Evolutionary conservation across 2,329 filamentous ascomycete genomes (phyloP).

Genomic region (Exophiala xenobiotica): DNA sequence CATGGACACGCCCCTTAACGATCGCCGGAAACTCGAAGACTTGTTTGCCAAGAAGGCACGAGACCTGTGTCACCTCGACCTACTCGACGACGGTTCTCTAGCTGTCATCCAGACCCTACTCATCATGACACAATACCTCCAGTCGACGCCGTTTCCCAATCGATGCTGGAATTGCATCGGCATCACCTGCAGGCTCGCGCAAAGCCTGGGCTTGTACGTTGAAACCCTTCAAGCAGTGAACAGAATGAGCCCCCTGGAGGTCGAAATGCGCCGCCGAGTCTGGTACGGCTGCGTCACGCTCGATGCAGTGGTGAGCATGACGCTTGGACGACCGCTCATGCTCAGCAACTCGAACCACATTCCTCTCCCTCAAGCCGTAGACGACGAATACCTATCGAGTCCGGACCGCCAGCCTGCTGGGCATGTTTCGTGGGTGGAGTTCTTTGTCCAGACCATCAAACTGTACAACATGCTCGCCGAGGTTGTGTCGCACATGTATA

Average conservation of each 20-base stretch:
- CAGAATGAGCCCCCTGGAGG: background rate
- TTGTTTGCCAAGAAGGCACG: slow-evolving; percentile 4
- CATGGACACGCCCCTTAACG: slow-evolving; percentile 35
- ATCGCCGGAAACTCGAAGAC: slow-evolving; percentile 20
- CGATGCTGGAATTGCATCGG: slow-evolving; percentile 10
- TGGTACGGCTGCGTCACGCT: slow-evolving; percentile 12
- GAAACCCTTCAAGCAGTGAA: background rate
- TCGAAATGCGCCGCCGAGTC: slow-evolving; percentile 13
- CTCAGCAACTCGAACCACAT: background rate
- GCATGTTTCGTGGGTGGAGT: background rate
- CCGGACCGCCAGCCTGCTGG: background rate
- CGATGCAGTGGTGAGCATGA: slow-evolving; percentile 12
- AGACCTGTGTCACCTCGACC: slow-evolving; percentile 5
- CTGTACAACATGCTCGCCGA: slow-evolving; percentile 6
- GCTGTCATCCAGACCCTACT: slow-evolving; percentile 14
- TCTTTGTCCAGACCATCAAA: slow-evolving; percentile 4
- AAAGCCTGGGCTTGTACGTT: slow-evolving; percentile 6
- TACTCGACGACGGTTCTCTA: slow-evolving; percentile 11
- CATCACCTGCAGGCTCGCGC: slow-evolving; percentile 6
- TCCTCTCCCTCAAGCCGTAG: slow-evolving; percentile 31
- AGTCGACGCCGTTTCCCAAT: slow-evolving; percentile 5
- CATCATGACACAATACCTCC: slow-evolving; percentile 13
- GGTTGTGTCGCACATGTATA: slow-evolving; percentile 1
- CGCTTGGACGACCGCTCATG: slow-evolving; percentile 9
- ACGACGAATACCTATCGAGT: slow-evolving; percentile 36